Conservation (phyloP, 2,329 filamentous ascomycete species). For the Colletotrichum trifolii region DNA sequence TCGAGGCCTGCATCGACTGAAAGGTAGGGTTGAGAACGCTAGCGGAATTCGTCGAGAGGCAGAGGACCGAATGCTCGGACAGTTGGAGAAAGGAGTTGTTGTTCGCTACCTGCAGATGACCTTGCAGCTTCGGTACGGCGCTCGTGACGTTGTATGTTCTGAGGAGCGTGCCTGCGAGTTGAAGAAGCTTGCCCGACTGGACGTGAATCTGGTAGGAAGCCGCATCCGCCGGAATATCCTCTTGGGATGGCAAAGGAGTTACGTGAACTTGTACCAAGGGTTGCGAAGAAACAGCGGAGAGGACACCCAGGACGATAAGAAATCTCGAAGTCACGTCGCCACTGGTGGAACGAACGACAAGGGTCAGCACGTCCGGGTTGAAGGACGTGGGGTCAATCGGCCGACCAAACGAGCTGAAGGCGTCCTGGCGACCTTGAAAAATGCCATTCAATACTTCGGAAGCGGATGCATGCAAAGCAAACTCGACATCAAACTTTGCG, state of each 20-base stretch:
- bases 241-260: constrained; percentile 47
- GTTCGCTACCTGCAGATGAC: constrained; percentile 61
- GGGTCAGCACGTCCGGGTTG: constrained; percentile 64
- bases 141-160: constrained; percentile 72
- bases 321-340: constrained; percentile 40
- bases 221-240: constrained; percentile 28
- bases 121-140: constrained; percentile 70
- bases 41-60: constrained; percentile 66
- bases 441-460: constrained; percentile 64
- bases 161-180: constrained; percentile 65
- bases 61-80: constrained; percentile 73
- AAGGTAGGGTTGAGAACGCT: constrained; percentile 78
- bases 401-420: constrained; percentile 62
- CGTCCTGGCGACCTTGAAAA: constrained; percentile 65
- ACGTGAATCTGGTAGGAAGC: constrained; percentile 68
- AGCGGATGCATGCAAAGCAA: constrained; percentile 57
- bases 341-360: constrained; percentile 55
- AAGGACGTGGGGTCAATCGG: constrained; percentile 55
- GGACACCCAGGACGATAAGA: constrained; percentile 48
- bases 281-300: constrained; percentile 40
- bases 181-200: constrained; percentile 71
- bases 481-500: constrained; percentile 58
- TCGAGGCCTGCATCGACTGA: constrained; percentile 66
- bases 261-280: constrained; percentile 52
- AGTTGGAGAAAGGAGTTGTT: constrained; percentile 73